These are phyloP conservation scores for Castanospermum australe DNA, from an alignment of 306 rosid genomes.

Conservation along the genomic window DNA sequence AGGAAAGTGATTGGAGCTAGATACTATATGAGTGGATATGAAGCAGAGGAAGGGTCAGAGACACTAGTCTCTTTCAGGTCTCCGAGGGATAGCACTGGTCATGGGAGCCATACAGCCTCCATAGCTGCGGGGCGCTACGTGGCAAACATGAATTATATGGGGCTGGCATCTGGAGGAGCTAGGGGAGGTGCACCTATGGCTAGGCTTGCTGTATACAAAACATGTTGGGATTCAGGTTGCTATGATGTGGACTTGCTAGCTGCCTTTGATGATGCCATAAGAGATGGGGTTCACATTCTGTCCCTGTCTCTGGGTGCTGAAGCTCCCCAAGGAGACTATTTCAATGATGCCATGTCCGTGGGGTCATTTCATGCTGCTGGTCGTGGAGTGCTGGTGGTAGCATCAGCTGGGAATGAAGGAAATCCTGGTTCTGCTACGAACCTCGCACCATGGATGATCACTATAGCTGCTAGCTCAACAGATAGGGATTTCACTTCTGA, in stretches of 20 bases:
- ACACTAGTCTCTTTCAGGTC: slow-evolving; percentile 57
- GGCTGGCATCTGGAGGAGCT: slow-evolving; percentile 75
- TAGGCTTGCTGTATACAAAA: slow-evolving; percentile 72
- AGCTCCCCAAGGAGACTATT: slow-evolving; percentile 81
- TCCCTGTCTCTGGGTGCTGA: slow-evolving; percentile 78
- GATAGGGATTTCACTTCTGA: slow-evolving; percentile 85
- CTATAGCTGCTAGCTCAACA: slow-evolving; percentile 88
- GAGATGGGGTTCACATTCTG: slow-evolving; percentile 80
- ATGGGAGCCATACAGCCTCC: slow-evolving; percentile 85
- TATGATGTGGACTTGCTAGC: slow-evolving; percentile 80
- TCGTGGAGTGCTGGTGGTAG: slow-evolving; percentile 72
- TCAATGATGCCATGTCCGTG: slow-evolving; percentile 79
- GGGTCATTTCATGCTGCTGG: slow-evolving; percentile 81
- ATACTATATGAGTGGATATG: slow-evolving; percentile 72
- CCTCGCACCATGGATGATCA: slow-evolving; percentile 81
- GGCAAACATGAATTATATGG: slow-evolving; percentile 72
- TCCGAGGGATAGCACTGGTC: slow-evolving; percentile 82
- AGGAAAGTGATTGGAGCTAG: slow-evolving; percentile 90
- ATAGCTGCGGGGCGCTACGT: slow-evolving; percentile 81
- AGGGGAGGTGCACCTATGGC: slow-evolving; percentile 88
- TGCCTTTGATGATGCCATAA: slow-evolving; percentile 82
- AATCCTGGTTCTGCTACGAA: slow-evolving; percentile 66
- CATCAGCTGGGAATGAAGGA: slow-evolving; percentile 83
- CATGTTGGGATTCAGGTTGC: slow-evolving; percentile 90
- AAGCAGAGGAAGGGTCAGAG: slow-evolving; percentile 62